Percentiles rank a stretch among this genome's conserved stretches.
These are phyloP conservation scores for Paramecium sonneborni DNA, from an alignment of 73 alveolate species.

Conservation along the genomic window DNA sequence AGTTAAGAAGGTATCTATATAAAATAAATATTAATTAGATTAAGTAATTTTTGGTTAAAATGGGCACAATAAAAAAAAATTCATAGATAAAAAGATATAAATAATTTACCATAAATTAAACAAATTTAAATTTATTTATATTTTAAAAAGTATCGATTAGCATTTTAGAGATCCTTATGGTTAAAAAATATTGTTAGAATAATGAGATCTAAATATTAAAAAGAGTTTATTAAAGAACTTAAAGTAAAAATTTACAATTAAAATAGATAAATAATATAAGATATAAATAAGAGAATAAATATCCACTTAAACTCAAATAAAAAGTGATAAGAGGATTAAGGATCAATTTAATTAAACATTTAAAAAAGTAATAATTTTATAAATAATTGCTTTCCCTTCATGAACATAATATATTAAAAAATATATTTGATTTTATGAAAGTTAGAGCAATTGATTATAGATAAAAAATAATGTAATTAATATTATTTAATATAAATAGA, in stretches of 20 bases:
- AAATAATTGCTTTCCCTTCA: background rate
- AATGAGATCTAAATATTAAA: constrained; percentile 14
- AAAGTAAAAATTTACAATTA: background rate
- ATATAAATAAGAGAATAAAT: constrained; percentile 18
- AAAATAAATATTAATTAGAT: background rate
- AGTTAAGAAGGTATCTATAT: background rate
- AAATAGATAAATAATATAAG: background rate
- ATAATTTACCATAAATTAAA: background rate
- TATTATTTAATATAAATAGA: background rate
- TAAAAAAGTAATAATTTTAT: background rate
- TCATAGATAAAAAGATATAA: background rate
- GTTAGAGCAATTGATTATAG: background rate
- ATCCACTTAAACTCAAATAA: constrained; percentile 2
- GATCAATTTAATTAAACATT: background rate
- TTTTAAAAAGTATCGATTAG: background rate
- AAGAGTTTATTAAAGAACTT: background rate
- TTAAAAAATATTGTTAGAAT: background rate
- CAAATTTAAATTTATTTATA: background rate
- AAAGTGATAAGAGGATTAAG: background rate
- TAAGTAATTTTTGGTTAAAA: background rate
- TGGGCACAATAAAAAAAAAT: background rate
- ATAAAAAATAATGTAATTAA: background rate
- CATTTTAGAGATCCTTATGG: background rate
- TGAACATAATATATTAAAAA: background rate
- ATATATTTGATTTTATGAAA: background rate